Conservation (phyloP, 208 protist genomes). For the Leishmania gerbilli region DNA sequence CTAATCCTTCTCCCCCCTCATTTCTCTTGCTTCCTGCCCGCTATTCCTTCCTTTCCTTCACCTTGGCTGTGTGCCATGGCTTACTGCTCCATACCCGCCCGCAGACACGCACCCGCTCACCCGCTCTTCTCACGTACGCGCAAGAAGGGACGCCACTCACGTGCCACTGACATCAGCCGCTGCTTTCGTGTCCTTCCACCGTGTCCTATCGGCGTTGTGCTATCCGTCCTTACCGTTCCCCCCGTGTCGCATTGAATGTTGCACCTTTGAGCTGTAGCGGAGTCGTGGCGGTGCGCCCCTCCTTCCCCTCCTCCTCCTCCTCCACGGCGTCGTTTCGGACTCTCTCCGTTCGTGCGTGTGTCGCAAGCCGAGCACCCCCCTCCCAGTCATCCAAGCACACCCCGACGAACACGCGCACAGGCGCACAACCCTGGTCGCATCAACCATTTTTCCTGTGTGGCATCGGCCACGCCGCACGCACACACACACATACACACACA, state of each 20-base stretch:
- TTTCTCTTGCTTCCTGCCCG: conserved; percentile 25
- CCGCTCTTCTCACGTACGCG: not conserved
- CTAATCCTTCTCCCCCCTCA: not conserved
- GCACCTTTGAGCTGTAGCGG: not conserved
- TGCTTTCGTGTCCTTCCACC: not conserved
- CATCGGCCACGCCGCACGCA: not conserved
- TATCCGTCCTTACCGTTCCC: no score
- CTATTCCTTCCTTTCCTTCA: conserved; percentile 16
- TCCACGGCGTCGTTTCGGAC: not conserved
- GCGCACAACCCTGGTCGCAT: not conserved
- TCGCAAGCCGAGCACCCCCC: not conserved
- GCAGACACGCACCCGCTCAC: not conserved
- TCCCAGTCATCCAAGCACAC: not conserved
- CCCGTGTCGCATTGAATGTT: not conserved
- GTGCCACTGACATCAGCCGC: not conserved
- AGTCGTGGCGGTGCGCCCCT: not conserved
- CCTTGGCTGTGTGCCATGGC: not conserved
- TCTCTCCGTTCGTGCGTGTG: not conserved
- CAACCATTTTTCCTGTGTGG: not conserved
- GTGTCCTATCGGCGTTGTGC: not conserved
- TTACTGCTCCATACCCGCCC: not conserved
- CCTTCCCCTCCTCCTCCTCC: not conserved
- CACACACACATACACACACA: not conserved
- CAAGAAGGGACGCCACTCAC: not conserved
- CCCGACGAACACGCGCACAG: not conserved